Conservation (phyloP, 805 yeast genomes). For the Wickerhamomyces kurtzmanii region DNA sequence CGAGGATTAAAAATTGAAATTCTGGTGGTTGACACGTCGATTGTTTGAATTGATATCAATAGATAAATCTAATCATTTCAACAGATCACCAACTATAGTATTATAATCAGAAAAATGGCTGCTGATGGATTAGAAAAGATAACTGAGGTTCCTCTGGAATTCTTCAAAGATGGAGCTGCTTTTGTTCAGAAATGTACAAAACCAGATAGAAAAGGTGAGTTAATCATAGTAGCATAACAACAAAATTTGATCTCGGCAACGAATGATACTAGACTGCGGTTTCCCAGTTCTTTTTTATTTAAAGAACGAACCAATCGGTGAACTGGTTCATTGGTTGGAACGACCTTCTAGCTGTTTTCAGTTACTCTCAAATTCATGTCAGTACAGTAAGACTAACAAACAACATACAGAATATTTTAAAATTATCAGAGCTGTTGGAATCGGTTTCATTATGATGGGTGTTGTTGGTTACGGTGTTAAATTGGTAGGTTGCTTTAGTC, state of each 20-base stretch:
- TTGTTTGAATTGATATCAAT: no score
- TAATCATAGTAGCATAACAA: no score
- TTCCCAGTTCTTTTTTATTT: neutral
- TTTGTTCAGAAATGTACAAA: constrained; percentile 88
- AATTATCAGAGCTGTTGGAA: constrained; percentile 91
- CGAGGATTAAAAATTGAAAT: no score
- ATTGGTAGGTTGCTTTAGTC: constrained; percentile 30
- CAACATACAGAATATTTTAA: constrained; percentile 57
- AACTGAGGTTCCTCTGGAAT: constrained; percentile 82
- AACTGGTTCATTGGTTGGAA: neutral
- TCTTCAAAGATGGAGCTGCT: constrained; percentile 83
- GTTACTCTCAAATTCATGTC: neutral
- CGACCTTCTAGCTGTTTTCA: neutral
- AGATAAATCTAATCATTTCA: no score
- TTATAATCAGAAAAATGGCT: constrained; percentile 21
- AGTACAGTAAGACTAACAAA: constrained; percentile 5
- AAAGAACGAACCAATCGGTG: neutral
- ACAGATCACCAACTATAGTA: no score
- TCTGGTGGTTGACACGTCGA: no score
- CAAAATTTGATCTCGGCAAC: no score
- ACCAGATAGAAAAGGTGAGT: constrained; percentile 73
- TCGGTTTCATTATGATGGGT: constrained; percentile 97
- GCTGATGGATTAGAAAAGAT: constrained; percentile 65
- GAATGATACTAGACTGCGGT: no score
- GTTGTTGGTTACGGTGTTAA: constrained; percentile 94